Conservation (phyloP, 148 eudicot genomes). For the Mesembryanthemum crystallinum region DNA sequence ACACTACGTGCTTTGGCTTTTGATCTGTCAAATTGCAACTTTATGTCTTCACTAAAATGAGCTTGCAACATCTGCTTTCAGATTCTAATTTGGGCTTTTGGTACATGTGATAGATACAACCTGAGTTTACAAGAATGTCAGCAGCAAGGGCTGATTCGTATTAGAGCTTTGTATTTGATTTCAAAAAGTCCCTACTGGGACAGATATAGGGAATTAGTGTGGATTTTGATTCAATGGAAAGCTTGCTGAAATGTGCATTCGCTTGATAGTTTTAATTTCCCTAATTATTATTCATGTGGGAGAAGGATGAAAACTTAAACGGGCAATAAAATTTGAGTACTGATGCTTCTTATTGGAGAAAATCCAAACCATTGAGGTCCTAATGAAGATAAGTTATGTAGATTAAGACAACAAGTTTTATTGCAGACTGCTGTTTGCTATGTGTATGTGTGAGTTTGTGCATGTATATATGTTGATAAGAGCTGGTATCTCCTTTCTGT, state of each 20-base stretch:
- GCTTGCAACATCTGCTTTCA: neutral
- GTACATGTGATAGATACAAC: neutral
- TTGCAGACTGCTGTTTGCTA: neutral
- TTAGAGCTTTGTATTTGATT: neutral
- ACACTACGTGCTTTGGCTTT: neutral
- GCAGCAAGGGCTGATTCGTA: too few species aligned
- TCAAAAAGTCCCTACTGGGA: neutral
- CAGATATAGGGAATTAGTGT: neutral
- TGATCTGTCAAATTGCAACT: neutral
- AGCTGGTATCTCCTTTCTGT: too few species aligned
- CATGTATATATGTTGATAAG: too few species aligned
- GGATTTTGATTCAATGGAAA: neutral
- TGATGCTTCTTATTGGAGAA: conserved; percentile 1
- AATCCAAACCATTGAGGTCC: neutral
- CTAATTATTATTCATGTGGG: neutral
- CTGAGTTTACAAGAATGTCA: too few species aligned
- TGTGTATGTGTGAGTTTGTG: neutral
- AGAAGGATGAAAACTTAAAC: neutral
- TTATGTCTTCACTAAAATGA: neutral
- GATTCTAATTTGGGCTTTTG: neutral
- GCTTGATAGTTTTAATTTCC: neutral
- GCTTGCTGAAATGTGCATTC: neutral
- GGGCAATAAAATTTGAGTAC: neutral
- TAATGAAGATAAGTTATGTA: neutral
- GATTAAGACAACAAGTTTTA: neutral